Conservation (phyloP, 352 stramenopile species). For the Phytophthora citrophthora region DNA sequence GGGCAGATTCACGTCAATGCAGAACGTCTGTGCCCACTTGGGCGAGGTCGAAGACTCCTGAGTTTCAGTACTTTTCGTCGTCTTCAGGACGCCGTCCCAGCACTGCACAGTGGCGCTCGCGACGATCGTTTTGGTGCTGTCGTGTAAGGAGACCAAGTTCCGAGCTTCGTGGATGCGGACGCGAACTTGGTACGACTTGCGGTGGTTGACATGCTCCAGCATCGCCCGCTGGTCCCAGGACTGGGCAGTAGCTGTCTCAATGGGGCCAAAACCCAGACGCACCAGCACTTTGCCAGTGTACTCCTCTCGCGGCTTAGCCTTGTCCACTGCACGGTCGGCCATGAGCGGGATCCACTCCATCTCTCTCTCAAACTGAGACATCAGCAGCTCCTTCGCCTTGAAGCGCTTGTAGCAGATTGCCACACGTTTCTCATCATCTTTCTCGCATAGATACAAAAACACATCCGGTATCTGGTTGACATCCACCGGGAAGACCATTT, state of each 20-base stretch:
- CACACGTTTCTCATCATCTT: constrained; percentile 60
- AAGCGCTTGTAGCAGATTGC: constrained; percentile 84
- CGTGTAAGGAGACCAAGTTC: constrained; percentile 36
- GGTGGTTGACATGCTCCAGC: constrained; percentile 61
- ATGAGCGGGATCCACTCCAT: constrained; percentile 69
- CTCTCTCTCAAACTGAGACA: constrained; percentile 43
- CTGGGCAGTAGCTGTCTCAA: constrained; percentile 55
- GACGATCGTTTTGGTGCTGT: constrained; percentile 50
- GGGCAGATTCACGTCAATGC: constrained; percentile 78
- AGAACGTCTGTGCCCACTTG: constrained; percentile 64
- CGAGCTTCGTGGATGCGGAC: constrained; percentile 69
- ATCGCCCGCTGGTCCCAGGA: constrained; percentile 64
- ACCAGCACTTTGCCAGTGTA: constrained; percentile 81
- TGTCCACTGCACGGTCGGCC: constrained; percentile 67
- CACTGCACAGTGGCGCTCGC: constrained; percentile 71
- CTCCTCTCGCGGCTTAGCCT: constrained; percentile 45
- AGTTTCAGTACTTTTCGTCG: constrained; percentile 22
- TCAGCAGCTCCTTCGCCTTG: constrained; percentile 61
- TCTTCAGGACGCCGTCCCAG: constrained; percentile 56
- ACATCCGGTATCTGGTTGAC: constrained; percentile 77
- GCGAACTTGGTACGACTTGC: constrained; percentile 77
- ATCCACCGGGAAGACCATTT: constrained; percentile 62
- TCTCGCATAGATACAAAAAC: constrained; percentile 80
- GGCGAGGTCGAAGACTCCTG: constrained; percentile 35
- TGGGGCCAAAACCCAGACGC: constrained; percentile 67